Evolutionary conservation across 192 early-diverging fungal genomes (phyloP), one percentile per base, ranked within the genome.

Genomic region (Mortierella hygrophila): DNA sequence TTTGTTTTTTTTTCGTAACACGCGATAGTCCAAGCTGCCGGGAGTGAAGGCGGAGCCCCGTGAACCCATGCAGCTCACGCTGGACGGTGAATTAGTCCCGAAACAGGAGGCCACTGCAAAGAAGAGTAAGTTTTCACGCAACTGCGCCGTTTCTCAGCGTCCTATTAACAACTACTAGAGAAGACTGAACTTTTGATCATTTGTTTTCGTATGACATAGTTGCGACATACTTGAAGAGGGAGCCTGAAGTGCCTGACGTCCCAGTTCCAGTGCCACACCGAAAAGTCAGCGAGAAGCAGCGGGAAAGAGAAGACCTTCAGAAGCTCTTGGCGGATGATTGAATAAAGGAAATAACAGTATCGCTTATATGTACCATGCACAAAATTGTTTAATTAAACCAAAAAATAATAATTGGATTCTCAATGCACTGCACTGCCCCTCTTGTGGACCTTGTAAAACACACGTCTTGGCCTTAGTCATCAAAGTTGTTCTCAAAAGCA

Each of bases 401-500:
- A 46, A 46, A 46, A 46, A 3, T 1, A 1, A 52, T 4, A 52
- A 21, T 21, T 49, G 15, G 13, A 16, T 49, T 49, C 47, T 15
- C 13, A 49, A 49, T 52, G 49, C 16, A 52, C 49, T 21, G 20
- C 49, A 52, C 5, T 20, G 16, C 18, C 55, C 55, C 55, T 57
- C n/a, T 57, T 57, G 21, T 57, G 44, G 2, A 26, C 9, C 9
- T 1, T 26, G 1, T 57, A 26, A 23, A 9, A 57, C 55, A 40
- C 55, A 63, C 20, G 4, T 18, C 20, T 18, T 52, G 16, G 49
- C 23, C 10, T 38, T 15, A 72, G 38, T 79, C 71, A 70, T 79
- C 78, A 35, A 81, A 81, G 26, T 76, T 75, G n/a, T 70, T 76
- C 40, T 81, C 80, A 55, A 81, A 81, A 2, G 74, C 80, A 2